Evolutionary conservation across 495 filamentous ascomycete species (phyloP), one percentile per base, ranked within the genome.

Genomic region (Entonaema liquescens): DNA sequence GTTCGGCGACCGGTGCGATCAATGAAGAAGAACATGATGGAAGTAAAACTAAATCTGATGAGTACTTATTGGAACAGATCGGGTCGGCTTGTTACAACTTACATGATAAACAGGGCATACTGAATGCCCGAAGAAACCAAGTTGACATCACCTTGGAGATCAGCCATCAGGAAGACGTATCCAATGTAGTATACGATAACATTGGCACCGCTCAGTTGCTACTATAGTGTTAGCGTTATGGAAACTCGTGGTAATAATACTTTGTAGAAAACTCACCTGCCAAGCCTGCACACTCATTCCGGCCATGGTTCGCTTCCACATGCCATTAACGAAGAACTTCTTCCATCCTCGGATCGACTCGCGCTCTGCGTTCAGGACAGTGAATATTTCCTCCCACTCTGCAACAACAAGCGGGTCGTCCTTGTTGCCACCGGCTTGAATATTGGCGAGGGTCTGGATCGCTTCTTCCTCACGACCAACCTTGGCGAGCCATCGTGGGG

Each of bases 101-200:
- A 74, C 74, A 92, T 81, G 66, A 93, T 88, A 80, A 93, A 92
- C 17, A 93, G 82, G 6, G 90, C 91, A 75, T 93, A 93, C 75
- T 93, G 91, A 52, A 93, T 85, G 12, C 87, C 87, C 0, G 89
- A 90, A 0, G 88, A 90, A 69, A 90, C 86, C 42, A 93, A 81
- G 59, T 87, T 88, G 54, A 89, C 82, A 77, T 93, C 87, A 33
- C 90, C 90, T 9, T 80, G 79, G 3, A 89, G 80, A 56, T 84
- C 81, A 0, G 88, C 87, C 90, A 93, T 93, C 52, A 87, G 71
- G 68, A 92, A 91, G 50, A 93, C 87, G 72, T 92, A 91, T 2
- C 89, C 89, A 8, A 92, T 85, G 62, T 92, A 91, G 79, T 91
- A 91, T 63, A 89, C 89, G 58, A 89, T 88, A 26, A 89, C 87